Conservation (phyloP, 805 yeast genomes). For the Kodamaea neixiangensis region DNA sequence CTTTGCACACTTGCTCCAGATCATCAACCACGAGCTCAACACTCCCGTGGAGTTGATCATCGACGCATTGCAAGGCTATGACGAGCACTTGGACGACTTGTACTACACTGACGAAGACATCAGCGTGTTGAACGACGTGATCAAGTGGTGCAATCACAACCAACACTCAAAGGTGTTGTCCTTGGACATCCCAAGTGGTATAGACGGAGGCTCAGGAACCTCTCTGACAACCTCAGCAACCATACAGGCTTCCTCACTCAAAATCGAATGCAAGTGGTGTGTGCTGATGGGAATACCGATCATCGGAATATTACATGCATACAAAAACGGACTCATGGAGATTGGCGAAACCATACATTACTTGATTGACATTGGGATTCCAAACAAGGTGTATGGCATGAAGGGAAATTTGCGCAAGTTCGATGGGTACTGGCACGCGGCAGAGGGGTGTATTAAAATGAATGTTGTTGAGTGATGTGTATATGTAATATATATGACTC, state of each 20-base stretch:
- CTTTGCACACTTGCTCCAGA: slow-evolving; percentile 36
- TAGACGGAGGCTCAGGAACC: slow-evolving; percentile 79
- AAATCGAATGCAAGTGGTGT: slow-evolving; percentile 55
- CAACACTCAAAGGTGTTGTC: slow-evolving; percentile 55
- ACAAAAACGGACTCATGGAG: slow-evolving; percentile 53
- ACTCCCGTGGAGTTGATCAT: slow-evolving; percentile 77
- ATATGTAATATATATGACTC: background rate
- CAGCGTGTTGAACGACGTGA: slow-evolving; percentile 41
- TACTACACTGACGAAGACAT: slow-evolving; percentile 39
- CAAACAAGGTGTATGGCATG: slow-evolving; percentile 51
- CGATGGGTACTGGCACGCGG: slow-evolving; percentile 46
- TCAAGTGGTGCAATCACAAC: slow-evolving; percentile 65
- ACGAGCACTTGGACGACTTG: slow-evolving; percentile 64
- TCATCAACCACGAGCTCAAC: slow-evolving; percentile 49
- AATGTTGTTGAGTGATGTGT: slow-evolving; percentile 11
- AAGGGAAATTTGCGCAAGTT: slow-evolving; percentile 45
- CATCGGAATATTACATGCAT: slow-evolving; percentile 60
- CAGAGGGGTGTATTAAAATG: slow-evolving; percentile 31
- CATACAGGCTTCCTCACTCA: slow-evolving; percentile 17
- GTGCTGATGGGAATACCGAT: slow-evolving; percentile 75
- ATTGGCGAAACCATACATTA: slow-evolving; percentile 56
- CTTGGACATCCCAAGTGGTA: slow-evolving; percentile 78
- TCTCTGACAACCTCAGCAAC: slow-evolving; percentile 22
- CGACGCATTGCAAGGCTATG: slow-evolving; percentile 86
- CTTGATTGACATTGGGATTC: slow-evolving; percentile 71